Conservation (phyloP, 2,329 filamentous ascomycete genomes). For the Colletotrichum orchidophilum region DNA sequence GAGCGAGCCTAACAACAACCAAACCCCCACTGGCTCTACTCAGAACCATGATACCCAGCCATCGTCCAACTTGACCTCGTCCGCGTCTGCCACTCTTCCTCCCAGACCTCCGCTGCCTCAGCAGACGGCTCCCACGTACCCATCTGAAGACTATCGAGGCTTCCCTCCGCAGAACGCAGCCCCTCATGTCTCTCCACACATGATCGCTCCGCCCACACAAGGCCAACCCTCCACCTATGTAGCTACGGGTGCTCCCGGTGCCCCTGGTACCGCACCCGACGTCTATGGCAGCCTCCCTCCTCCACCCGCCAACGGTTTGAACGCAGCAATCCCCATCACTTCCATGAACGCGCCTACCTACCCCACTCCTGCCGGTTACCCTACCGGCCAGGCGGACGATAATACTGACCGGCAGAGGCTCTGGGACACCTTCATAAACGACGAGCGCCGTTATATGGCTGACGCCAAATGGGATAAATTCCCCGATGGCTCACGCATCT, state of each 20-base stretch:
- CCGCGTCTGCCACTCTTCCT: conserved; percentile 55
- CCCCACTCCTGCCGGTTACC: conserved; percentile 41
- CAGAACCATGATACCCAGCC: conserved; percentile 26
- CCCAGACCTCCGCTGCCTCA: conserved; percentile 55
- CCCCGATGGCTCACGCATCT: conserved; percentile 79
- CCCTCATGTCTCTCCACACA: conserved; percentile 39
- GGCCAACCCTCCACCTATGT: conserved; percentile 47
- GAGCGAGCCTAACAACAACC: conserved; percentile 38
- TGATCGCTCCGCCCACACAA: conserved; percentile 42
- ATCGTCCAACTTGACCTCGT: conserved; percentile 39
- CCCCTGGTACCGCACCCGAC: conserved; percentile 43
- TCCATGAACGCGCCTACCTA: conserved; percentile 45
- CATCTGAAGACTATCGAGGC: conserved; percentile 36
- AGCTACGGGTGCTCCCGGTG: conserved; percentile 41
- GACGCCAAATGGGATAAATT: conserved; percentile 86
- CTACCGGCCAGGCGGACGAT: conserved; percentile 46
- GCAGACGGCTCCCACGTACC: conserved; percentile 47
- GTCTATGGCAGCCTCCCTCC: conserved; percentile 43
- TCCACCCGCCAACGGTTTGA: conserved; percentile 41
- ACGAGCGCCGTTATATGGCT: conserved; percentile 79
- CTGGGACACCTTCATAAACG: conserved; percentile 77
- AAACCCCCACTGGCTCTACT: conserved; percentile 8
- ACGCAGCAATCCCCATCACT: conserved; percentile 39
- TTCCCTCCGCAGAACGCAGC: conserved; percentile 48
- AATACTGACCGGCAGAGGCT: conserved; percentile 64